phyloP scores from a whole-genome alignment of 345 rosid species.

The Crucihimalaya himalaica region DNA sequence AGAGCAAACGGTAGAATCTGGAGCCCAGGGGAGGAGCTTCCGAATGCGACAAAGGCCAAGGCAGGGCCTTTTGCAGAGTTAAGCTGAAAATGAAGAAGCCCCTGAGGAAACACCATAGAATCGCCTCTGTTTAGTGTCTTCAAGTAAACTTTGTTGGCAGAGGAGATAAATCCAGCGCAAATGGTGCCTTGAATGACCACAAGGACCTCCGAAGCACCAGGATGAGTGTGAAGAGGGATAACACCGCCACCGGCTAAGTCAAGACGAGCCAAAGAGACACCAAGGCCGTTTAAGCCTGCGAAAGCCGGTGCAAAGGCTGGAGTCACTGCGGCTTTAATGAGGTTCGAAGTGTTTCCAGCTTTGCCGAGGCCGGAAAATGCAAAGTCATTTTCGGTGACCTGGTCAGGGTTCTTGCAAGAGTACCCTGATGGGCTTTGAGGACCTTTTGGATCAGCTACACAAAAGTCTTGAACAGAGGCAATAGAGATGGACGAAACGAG shows the following conservation, averaged over 20 bases:
- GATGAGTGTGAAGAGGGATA: conserved; percentile 83
- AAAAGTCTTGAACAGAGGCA: conserved; percentile 71
- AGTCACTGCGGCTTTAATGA: conserved; percentile 80
- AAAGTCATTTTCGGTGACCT: conserved; percentile 65
- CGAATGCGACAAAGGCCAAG: conserved; percentile 61
- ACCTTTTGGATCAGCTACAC: conserved; percentile 59
- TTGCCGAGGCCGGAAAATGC: conserved; percentile 58
- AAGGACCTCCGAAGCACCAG: conserved; percentile 65
- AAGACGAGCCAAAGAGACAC: conserved; percentile 69
- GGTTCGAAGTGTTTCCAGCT: conserved; percentile 62
- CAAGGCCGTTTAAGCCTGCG: conserved; percentile 76
- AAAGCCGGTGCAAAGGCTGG: conserved; percentile 62
- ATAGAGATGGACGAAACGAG: conserved; percentile 51
- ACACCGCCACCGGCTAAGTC: conserved; percentile 77
- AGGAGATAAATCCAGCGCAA: conserved; percentile 79
- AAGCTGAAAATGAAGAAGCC: conserved; percentile 73
- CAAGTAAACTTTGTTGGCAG: conserved; percentile 61
- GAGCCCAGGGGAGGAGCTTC: conserved; percentile 72
- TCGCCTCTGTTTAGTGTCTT: conserved; percentile 60
- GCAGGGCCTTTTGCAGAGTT: conserved; percentile 53
- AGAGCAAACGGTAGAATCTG: conserved; percentile 72
- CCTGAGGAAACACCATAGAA: conserved; percentile 76
- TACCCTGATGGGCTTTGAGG: conserved; percentile 73
- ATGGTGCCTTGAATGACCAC: conserved; percentile 59
- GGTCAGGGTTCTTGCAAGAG: conserved; percentile 58